Evolutionary conservation across 1,284 basidiomycete species (phyloP).

Genomic region (Marasmius oreades): DNA sequence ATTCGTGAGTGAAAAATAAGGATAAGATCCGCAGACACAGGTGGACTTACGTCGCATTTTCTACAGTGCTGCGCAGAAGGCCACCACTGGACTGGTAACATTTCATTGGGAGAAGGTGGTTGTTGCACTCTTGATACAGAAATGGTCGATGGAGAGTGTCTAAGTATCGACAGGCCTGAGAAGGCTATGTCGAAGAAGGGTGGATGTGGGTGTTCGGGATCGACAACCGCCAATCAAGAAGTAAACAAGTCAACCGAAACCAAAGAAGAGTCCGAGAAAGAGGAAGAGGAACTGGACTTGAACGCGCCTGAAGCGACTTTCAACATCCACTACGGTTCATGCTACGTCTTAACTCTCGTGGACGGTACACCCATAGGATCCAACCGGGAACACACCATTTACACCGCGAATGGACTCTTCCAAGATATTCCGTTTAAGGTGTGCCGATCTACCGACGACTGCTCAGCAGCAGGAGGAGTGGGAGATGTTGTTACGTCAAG

Average conservation of each 20-base stretch:
- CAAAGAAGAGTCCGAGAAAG: background rate
- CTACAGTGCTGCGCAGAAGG: conserved; percentile 5
- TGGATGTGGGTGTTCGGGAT: conserved; percentile 4
- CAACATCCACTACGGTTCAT: conserved; percentile 2
- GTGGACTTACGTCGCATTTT: too few relatives aligned
- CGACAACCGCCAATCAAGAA: background rate
- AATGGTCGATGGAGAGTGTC: conserved; percentile 5
- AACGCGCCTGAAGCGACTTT: background rate
- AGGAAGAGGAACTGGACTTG: background rate
- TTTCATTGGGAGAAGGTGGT: conserved; percentile 7
- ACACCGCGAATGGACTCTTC: conserved; percentile 8
- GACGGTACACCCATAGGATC: conserved; percentile 4
- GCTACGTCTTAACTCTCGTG: background rate
- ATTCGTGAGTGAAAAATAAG: conserved; percentile 7
- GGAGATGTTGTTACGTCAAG: background rate
- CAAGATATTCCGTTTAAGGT: conserved; percentile 5
- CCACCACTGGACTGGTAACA: conserved; percentile 8
- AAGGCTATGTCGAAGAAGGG: background rate
- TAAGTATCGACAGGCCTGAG: background rate
- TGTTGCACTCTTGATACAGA: conserved; percentile 7
- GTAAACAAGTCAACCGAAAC: background rate
- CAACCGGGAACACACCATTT: conserved; percentile 9
- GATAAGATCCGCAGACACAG: too few relatives aligned
- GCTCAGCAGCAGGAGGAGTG: background rate
- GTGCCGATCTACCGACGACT: conserved; percentile 5